Conservation (phyloP, 768 basidiomycete genomes). For the Pluteus cervinus region DNA sequence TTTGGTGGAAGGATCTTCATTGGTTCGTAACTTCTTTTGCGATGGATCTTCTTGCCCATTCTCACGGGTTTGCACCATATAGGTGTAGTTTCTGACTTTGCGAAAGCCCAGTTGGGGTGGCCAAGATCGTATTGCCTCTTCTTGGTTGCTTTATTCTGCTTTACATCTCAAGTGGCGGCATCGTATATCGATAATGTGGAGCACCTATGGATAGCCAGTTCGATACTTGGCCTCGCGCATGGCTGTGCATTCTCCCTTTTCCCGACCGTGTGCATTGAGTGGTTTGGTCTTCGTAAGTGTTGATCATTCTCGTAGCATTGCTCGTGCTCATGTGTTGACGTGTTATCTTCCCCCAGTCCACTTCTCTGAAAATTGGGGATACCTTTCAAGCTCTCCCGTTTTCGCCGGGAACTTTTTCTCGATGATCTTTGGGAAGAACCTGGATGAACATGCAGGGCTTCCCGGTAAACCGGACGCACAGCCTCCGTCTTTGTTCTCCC, state of each 20-base stretch:
- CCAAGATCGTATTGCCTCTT: constrained; percentile 70
- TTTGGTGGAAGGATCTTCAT: constrained; percentile 73
- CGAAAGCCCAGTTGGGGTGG: constrained; percentile 46
- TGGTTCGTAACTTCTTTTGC: constrained; percentile 33
- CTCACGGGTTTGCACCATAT: not conserved
- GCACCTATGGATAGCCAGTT: constrained; percentile 57
- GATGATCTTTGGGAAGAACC: constrained; percentile 73
- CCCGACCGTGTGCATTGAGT: constrained; percentile 78
- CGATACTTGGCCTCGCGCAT: constrained; percentile 59
- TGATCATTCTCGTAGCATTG: not conserved
- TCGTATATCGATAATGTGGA: constrained; percentile 49
- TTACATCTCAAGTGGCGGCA: constrained; percentile 65
- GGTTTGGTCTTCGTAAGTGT: constrained; percentile 80
- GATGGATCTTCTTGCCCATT: not conserved
- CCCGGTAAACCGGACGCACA: not conserved
- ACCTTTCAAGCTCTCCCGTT: constrained; percentile 64
- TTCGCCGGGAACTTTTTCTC: constrained; percentile 82
- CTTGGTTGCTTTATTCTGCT: constrained; percentile 60
- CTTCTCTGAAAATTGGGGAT: constrained; percentile 87
- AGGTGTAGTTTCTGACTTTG: constrained; percentile 69
- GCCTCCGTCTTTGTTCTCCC: not conserved
- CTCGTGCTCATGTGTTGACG: constrained; percentile 1
- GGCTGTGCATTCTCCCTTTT: constrained; percentile 67
- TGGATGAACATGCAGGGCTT: constrained; percentile 59
- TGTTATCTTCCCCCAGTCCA: constrained; percentile 34